Percentiles rank a stretch among this genome's conserved stretches.
Conservation (phyloP, 805 yeast species). For the Cyberlindnera maclurae region DNA sequence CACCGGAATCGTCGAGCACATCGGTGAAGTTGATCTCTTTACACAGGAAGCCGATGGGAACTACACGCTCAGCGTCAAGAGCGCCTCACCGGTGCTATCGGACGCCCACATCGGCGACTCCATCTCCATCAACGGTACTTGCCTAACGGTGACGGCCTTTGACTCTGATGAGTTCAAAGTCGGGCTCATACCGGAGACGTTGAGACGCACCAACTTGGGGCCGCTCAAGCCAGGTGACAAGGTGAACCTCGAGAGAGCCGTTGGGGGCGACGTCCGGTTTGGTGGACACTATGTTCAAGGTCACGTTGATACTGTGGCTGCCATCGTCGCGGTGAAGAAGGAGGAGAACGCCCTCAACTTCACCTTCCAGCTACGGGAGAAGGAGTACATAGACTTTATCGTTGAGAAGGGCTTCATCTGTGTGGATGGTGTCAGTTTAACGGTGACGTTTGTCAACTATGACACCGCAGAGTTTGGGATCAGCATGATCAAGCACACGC, state of each 20-base stretch:
- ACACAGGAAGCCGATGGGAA: conserved; percentile 70
- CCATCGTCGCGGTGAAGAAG: conserved; percentile 33
- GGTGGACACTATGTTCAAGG: conserved; percentile 99
- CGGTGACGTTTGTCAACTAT: conserved; percentile 75
- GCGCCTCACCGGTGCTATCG: conserved; percentile 52
- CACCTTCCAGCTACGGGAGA: conserved; percentile 66
- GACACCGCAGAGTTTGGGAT: conserved; percentile 54
- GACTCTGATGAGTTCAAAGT: conserved; percentile 60
- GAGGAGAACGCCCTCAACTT: conserved; percentile 72
- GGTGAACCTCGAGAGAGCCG: conserved; percentile 91
- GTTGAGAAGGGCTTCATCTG: conserved; percentile 95
- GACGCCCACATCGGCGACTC: conserved; percentile 95
- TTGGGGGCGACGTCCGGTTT: conserved; percentile 68
- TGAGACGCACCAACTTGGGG: conserved; percentile 74
- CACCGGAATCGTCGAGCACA: conserved; percentile 85
- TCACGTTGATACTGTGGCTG: conserved; percentile 70
- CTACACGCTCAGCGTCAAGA: conserved; percentile 57
- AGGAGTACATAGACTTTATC: conserved; percentile 54
- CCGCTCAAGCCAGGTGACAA: conserved; percentile 45
- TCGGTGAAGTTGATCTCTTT: conserved; percentile 60
- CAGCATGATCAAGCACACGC: conserved; percentile 90
- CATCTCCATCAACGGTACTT: conserved; percentile 80
- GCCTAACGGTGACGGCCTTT: conserved; percentile 89
- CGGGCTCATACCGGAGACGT: conserved; percentile 89
- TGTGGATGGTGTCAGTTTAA: conserved; percentile 88